These are phyloP conservation scores for Cenococcum geophilum DNA, from an alignment of 495 filamentous ascomycete species.

Conservation along the genomic window DNA sequence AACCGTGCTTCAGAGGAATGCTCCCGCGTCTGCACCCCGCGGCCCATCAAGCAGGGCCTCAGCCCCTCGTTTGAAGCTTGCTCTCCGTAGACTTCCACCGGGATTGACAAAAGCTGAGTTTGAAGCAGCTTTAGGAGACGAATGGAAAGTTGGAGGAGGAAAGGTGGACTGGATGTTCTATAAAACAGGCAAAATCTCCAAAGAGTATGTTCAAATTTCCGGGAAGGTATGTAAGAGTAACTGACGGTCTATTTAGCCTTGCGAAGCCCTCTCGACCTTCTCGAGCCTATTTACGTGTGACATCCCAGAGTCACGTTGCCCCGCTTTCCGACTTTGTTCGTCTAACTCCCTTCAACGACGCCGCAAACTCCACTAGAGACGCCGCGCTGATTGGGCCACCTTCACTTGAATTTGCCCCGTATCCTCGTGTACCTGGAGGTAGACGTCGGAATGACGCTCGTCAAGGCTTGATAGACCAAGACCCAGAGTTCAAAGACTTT, in stretches of 20 bases:
- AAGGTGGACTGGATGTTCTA: conserved; percentile 80
- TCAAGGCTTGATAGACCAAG: conserved; percentile 92
- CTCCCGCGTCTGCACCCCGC: conserved; percentile 37
- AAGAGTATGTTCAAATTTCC: conserved; percentile 56
- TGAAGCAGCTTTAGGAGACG: conserved; percentile 62
- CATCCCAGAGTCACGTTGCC: conserved; percentile 52
- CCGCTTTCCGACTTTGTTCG: conserved; percentile 62
- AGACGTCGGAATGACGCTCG: conserved; percentile 69
- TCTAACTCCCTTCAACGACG: conserved; percentile 62
- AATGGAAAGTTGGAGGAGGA: conserved; percentile 71
- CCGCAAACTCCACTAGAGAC: conserved; percentile 61
- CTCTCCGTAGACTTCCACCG: conserved; percentile 81
- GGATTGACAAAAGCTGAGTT: conserved; percentile 79
- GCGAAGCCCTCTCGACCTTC: conserved; percentile 71
- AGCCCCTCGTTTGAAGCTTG: conserved; percentile 67
- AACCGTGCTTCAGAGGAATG: conserved; percentile 53
- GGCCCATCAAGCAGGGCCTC: conserved; percentile 50
- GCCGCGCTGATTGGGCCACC: conserved; percentile 66
- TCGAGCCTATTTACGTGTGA: conserved; percentile 72
- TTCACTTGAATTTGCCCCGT: conserved; percentile 71
- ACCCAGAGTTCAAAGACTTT: conserved; percentile 90
- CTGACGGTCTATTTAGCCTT: conserved; percentile 45
- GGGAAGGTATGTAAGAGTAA: not conserved
- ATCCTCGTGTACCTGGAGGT: conserved; percentile 69
- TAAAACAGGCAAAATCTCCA: conserved; percentile 76